Evolutionary conservation across 805 yeast genomes (phyloP).

Genomic region (Candida ipomoeae): DNA sequence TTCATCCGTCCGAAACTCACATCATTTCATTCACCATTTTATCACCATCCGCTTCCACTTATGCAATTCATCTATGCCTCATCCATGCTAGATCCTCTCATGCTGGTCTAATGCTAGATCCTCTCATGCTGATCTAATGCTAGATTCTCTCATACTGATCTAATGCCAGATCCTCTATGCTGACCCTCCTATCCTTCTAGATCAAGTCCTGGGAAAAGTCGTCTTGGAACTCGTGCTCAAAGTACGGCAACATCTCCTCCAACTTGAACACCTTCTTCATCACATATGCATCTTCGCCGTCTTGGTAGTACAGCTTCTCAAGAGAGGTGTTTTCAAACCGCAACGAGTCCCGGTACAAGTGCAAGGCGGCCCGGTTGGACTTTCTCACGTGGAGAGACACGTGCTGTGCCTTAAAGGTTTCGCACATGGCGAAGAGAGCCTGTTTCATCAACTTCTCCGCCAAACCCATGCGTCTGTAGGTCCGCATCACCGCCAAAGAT

Average conservation of each 20-base stretch:
- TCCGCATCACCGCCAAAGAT: constrained; percentile 89
- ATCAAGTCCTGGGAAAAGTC: constrained; percentile 45
- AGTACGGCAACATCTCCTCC: constrained; percentile 59
- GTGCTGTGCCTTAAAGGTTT: constrained; percentile 73
- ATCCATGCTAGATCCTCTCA: neutral
- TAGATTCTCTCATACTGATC: neutral
- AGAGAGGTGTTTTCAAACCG: constrained; percentile 76
- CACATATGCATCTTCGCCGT: constrained; percentile 96
- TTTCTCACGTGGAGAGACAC: constrained; percentile 92
- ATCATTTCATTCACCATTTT: too few species aligned
- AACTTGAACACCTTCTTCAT: constrained; percentile 71
- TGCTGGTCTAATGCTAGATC: neutral
- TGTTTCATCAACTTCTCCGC: constrained; percentile 91
- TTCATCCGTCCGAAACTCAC: too few species aligned
- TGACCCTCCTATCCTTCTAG: neutral
- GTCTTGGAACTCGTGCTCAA: constrained; percentile 40
- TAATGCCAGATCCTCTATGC: neutral
- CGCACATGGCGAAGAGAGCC: constrained; percentile 72
- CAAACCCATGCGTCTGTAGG: constrained; percentile 90
- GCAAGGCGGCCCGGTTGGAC: constrained; percentile 90
- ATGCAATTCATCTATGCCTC: too few species aligned
- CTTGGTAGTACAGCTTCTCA: constrained; percentile 89
- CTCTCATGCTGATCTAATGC: neutral
- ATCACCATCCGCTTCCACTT: too few species aligned
- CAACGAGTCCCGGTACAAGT: constrained; percentile 81